phyloP scores from a whole-genome alignment of 495 filamentous ascomycete species.

The Penicillium coprophilum region DNA sequence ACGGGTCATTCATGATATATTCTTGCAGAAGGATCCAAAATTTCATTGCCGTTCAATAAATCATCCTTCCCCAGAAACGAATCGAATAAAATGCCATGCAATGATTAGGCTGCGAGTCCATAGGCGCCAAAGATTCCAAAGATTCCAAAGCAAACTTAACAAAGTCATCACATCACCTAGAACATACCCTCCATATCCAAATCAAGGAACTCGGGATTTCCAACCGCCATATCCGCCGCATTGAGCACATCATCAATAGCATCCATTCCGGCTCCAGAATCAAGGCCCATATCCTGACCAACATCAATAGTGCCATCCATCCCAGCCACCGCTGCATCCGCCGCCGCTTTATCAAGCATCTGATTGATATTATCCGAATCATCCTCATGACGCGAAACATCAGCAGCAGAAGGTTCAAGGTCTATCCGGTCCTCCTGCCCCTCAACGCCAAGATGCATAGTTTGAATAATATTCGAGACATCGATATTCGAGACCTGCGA shows the following conservation, averaged over 20 bases:
- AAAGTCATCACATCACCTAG: conserved; percentile 10
- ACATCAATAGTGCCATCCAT: conserved; percentile 16
- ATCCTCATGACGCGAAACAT: conserved; percentile 24
- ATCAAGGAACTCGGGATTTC: conserved; percentile 51
- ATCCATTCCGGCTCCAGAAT: conserved; percentile 34
- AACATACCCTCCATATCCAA: conserved; percentile 53
- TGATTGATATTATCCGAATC: conserved; percentile 46
- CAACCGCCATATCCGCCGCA: conserved; percentile 49
- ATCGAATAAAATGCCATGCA: conserved; percentile 1
- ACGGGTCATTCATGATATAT: neutral
- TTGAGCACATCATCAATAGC: conserved; percentile 50
- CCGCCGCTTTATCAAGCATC: conserved; percentile 47
- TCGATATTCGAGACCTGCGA: conserved; percentile 43
- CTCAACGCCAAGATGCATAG: conserved; percentile 42
- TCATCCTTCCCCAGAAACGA: neutral
- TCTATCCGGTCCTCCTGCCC: conserved; percentile 34
- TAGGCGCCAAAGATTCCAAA: neutral
- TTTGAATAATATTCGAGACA: conserved; percentile 43
- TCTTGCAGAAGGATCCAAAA: neutral
- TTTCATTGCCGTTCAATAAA: neutral
- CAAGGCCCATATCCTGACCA: conserved; percentile 34
- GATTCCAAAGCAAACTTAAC: too few species aligned
- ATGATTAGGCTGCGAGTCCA: neutral
- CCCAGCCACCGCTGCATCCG: conserved; percentile 30
- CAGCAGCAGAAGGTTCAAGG: conserved; percentile 28